Conservation (phyloP, 768 basidiomycete genomes). For the Solioccasus polychromus region DNA sequence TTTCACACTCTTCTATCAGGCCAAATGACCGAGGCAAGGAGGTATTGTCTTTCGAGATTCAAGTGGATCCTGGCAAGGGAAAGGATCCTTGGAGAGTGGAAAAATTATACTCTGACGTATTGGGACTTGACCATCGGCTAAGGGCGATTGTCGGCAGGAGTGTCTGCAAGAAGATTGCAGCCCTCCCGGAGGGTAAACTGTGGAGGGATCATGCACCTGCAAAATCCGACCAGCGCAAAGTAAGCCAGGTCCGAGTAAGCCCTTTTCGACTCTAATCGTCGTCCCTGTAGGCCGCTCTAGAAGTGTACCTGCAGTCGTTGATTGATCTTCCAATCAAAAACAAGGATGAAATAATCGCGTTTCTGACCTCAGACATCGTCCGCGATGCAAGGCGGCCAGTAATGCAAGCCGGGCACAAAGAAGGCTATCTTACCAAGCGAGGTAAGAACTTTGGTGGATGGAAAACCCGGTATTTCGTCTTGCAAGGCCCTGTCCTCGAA, state of each 20-base stretch:
- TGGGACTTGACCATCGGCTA: constrained; percentile 81
- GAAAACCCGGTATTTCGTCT: constrained; percentile 94
- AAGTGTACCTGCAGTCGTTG: constrained; percentile 82
- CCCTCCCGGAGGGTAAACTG: constrained; percentile 85
- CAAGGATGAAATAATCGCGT: constrained; percentile 86
- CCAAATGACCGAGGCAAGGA: constrained; percentile 92
- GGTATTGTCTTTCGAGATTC: constrained; percentile 83
- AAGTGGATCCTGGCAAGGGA: constrained; percentile 65
- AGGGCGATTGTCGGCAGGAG: constrained; percentile 55
- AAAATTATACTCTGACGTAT: constrained; percentile 91
- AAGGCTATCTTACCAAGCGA: constrained; percentile 93
- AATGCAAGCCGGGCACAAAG: constrained; percentile 81
- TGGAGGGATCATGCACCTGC: constrained; percentile 98
- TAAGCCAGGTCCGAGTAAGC: constrained; percentile 32
- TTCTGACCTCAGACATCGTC: constrained; percentile 88
- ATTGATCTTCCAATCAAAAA: constrained; percentile 80
- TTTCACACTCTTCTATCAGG: constrained; percentile 80
- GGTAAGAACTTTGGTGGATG: constrained; percentile 98
- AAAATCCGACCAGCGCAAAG: constrained; percentile 95
- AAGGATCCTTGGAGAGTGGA: constrained; percentile 83
- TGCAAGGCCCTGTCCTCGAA: constrained; percentile 86
- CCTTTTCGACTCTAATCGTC: constrained; percentile 7
- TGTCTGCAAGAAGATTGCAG: constrained; percentile 73
- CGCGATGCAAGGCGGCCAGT: constrained; percentile 74
- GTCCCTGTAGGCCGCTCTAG: constrained; percentile 59